Percentiles rank a stretch among this genome's conserved stretches.
Conservation (phyloP, 2,329 filamentous ascomycete genomes). For the Pestalotiopsis sp. region DNA sequence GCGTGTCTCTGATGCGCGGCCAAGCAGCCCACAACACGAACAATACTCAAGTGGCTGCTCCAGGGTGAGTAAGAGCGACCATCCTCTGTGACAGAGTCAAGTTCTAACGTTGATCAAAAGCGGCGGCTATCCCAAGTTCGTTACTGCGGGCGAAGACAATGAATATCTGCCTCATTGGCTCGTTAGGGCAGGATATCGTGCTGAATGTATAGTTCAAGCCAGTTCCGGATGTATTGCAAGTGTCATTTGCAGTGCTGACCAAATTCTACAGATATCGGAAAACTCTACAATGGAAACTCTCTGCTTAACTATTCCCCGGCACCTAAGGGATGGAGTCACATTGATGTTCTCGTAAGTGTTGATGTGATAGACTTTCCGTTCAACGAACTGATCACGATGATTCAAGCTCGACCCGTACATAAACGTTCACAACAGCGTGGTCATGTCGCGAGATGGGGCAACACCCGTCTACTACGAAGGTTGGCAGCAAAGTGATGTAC, state of each 20-base stretch:
- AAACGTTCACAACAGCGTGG: slow-evolving; percentile 3
- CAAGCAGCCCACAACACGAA: slow-evolving; percentile 29
- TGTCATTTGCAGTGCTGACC: not conserved
- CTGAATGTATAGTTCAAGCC: slow-evolving; percentile 12
- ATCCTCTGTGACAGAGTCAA: not conserved
- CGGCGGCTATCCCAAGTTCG: slow-evolving; percentile 19
- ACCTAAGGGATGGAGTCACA: slow-evolving; percentile 13
- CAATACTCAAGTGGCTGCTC: slow-evolving; percentile 21
- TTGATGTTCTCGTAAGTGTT: slow-evolving; percentile 3
- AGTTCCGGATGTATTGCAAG: not conserved
- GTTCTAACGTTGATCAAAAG: not conserved
- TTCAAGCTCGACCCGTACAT: slow-evolving; percentile 9
- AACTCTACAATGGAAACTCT: slow-evolving; percentile 1
- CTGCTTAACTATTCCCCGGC: not conserved
- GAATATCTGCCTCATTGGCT: slow-evolving; percentile 20
- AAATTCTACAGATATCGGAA: not conserved
- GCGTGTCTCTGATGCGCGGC: slow-evolving; percentile 24
- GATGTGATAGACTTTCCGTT: not conserved
- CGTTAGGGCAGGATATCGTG: slow-evolving; percentile 14
- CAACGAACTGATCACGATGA: not conserved
- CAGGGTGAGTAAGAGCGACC: slow-evolving; percentile 2
- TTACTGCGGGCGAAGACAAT: slow-evolving; percentile 11
- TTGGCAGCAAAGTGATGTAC: slow-evolving; percentile 42
- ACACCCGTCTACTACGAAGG: slow-evolving; percentile 18
- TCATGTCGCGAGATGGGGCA: slow-evolving; percentile 8